A percentile compares a stretch with the other conserved stretches of the same genome.
Conservation (phyloP, 2,329 filamentous ascomycete species). For the Fusarium brachygibbosum region DNA sequence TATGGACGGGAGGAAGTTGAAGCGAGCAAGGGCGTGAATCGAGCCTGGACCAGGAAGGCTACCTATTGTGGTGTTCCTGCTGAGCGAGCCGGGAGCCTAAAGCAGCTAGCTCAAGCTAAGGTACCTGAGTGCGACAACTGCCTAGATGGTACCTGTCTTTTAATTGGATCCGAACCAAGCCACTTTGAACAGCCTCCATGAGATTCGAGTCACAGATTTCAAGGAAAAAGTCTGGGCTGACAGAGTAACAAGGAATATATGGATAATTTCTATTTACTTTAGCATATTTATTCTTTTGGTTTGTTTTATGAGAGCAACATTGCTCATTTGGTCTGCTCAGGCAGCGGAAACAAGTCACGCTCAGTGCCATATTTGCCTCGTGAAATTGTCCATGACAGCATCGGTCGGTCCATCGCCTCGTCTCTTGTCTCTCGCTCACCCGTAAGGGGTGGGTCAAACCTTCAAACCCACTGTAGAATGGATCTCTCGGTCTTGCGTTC, state of each 20-base stretch:
- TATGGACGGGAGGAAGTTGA: slow-evolving; percentile 32
- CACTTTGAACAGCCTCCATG: slow-evolving; percentile 36
- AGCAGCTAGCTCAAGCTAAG: slow-evolving; percentile 35
- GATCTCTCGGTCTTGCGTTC: slow-evolving; percentile 31
- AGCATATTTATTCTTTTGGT: too few species aligned
- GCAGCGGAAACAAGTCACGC: slow-evolving; percentile 39
- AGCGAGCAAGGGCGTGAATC: slow-evolving; percentile 45
- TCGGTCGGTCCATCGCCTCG: slow-evolving; percentile 19
- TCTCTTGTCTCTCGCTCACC: slow-evolving; percentile 16
- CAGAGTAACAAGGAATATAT: neutral
- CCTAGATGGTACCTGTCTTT: slow-evolving; percentile 33
- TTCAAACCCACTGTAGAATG: slow-evolving; percentile 23
- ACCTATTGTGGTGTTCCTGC: slow-evolving; percentile 48
- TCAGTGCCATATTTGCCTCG: slow-evolving; percentile 15
- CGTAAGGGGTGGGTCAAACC: slow-evolving; percentile 28
- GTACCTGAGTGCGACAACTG: slow-evolving; percentile 41
- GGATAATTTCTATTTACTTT: neutral
- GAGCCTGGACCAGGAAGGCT: slow-evolving; percentile 39
- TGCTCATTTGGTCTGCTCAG: slow-evolving; percentile 31
- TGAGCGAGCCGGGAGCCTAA: slow-evolving; percentile 39
- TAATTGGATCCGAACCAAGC: slow-evolving; percentile 35
- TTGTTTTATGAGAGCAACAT: neutral
- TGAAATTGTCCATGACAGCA: slow-evolving; percentile 44
- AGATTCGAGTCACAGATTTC: slow-evolving; percentile 29
- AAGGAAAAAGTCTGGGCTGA: neutral